Evolutionary conservation across 176 grass and related monocot species (phyloP), one percentile per base, ranked within the genome.

Genomic region (Oryza punctata): DNA sequence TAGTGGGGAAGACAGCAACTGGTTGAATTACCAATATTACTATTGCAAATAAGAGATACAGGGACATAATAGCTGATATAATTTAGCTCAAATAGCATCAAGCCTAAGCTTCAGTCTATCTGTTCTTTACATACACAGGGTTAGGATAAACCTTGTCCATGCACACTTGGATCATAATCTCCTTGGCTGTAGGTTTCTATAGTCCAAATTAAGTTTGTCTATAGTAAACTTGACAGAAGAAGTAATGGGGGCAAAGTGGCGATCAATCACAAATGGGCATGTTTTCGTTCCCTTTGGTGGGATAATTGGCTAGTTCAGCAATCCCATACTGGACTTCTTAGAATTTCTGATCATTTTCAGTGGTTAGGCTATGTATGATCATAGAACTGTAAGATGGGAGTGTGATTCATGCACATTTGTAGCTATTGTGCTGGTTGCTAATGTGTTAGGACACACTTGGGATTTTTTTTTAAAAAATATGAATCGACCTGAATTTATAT

Each of bases 61-160:
- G 69, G 29, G 63, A 71, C 28, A 80, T 11, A 46, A 18, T 60
- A 90, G 37, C 87, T 79, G 60, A 75, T 54, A 40, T 52, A 52
- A 54, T 43, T 28, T 47, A 50, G 69, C 79, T 79, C 38, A 79
- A 90, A 90, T 46, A 37, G 60, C 69, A 67, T 50, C 18, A 75
- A 64, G 30, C 47, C 26, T 46, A 90, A 49, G 40, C 37, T 74
- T 83, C 68, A 41, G 49, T 33, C 30, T 32, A 26, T 72, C 21
- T 72, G 14, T 44, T 27, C 50, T 4, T 29, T 52, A 40, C 2
- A 7, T 18, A 88, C 79, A 26, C 52, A 81, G 70, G 18, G 16
- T 81, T 71, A 54, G 19, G 40, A 14, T 65, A 50, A 69, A 67
- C 69, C 54, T 32, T 44, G 71, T 67, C 21, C 32, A 16, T 67